phyloP scores from a whole-genome alignment of 2,329 filamentous ascomycete species.

The Aschersonia sp. region DNA sequence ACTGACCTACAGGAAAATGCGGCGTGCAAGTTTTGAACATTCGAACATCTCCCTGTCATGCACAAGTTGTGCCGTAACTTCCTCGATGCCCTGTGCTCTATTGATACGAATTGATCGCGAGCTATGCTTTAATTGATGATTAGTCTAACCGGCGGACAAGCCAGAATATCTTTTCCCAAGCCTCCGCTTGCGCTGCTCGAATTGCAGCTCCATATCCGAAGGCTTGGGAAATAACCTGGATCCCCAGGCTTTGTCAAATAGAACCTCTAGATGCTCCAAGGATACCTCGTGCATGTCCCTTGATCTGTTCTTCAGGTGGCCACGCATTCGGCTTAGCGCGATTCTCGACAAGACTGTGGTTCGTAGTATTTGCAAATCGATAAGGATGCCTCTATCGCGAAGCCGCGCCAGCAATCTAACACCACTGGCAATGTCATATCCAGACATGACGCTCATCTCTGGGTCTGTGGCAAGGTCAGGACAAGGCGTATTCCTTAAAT shows the following conservation, averaged over 20 bases:
- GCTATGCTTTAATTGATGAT: too few species aligned
- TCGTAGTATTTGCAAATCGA: constrained; percentile 17
- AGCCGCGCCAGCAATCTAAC: constrained; percentile 20
- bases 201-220: constrained; percentile 9
- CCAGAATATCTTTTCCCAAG: constrained; percentile 15
- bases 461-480: constrained; percentile 4
- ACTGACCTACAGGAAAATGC: too few species aligned
- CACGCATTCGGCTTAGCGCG: constrained; percentile 13
- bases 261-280: constrained; percentile 12
- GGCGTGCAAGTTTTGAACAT: too few species aligned
- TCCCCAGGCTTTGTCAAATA: constrained; percentile 21
- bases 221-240: constrained; percentile 13
- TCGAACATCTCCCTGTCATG: too few species aligned
- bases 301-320: constrained; percentile 11
- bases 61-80: too few species aligned
- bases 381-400: constrained; percentile 18
- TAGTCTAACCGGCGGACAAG: constrained; percentile 7
- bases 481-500: constrained; percentile 11
- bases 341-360: constrained; percentile 15
- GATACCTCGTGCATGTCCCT: constrained; percentile 18
- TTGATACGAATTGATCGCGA: too few species aligned
- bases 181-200: constrained; percentile 15
- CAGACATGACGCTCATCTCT: constrained; percentile 6
- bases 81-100: too few species aligned
- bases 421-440: constrained; percentile 20